Base-by-base conservation (phyloP, 2,329 filamentous ascomycete genomes). In the Sarocladium strictum region DNA sequence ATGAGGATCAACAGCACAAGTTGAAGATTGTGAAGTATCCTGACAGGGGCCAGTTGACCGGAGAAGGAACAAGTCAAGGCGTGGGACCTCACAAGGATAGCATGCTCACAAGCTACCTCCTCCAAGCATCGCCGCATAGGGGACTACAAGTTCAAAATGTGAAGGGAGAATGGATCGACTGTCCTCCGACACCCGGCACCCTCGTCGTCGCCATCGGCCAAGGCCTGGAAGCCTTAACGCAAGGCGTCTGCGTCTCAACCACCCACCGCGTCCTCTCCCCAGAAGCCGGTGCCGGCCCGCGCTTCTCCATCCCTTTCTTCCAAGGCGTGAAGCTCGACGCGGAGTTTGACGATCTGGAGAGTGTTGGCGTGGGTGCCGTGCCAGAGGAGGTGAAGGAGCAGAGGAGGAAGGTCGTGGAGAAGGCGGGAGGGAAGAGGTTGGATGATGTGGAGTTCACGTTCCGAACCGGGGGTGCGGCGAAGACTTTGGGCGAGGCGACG, bases 371-470 rank as follows among this genome's bases (percentile, higher is more conserved):
- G n/a, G 79, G 76, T 1, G 58, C 61, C 21, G 78, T 85, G 11
- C 87, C 89, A 0, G 80, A 80, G 26, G 76, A 77, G 12, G 82
- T 92, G 15, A 75, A 77, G 61, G 79, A 75, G 64, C 76, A 88
- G 72, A 75, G 87, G 50, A 72, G 80, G 58, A 71, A 75, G 58
- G 76, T 89, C 19, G 64, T 87, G 2, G 76, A 75, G 63, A 69
- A 69, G 47, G 81, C 81, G 45, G 77, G 78, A 29, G 83, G 80
- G 1, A n/a, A n/a, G n/a, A 67, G 53, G 40, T 47, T 83, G 41
- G 87, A 90, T 62, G 89, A 92, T 64, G 89, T 93, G 45, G 90
- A 95, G 73, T 95, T 94, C 67, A 94, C 90, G 2, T 95, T 95
- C 64, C 79, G 85, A 23, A 84, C 78, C 58, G 88, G 88, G 15